Base-by-base conservation (phyloP, 305 asterid species). In the Fraxinus nigra region DNA sequence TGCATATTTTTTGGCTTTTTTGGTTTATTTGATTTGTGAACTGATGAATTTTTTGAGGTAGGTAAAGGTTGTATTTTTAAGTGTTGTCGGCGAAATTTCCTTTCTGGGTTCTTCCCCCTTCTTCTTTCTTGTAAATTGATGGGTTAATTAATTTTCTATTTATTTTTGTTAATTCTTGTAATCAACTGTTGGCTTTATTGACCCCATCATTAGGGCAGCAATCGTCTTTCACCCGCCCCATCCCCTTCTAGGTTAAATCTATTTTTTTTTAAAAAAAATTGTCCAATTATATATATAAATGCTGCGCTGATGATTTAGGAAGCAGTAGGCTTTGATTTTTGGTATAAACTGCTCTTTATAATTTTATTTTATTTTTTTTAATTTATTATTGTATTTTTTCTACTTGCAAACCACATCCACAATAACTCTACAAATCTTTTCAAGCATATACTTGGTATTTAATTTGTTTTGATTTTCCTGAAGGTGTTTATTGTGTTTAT, bases 61-160 rank as follows among this genome's bases (percentile, higher is more conserved):
- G 80, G 74, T 61, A 84, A 78, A 10, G 43, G 18, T 38, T 37
- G 20, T 79, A 56, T 77, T 51, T 51, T 51, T 51, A 54, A 1
- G 26, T 4, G 59, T 78, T n/a, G 65, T 77, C 65, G 79, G 78
- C 5, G 56, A 56, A 75, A 54, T 75, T 80, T 86, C 83, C 80
- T 78, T 82, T 82, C 76, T 79, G 56, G 85, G 78, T 26, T 33
- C 37, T 43, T 70, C 40, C 69, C 34, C 40, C 35, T 38, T 28
- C 48, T 32, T 7, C 26, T 70, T 33, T 70, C 76, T n/a, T 70
- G 26, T 32, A 28, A 28, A 70, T 70, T 70, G 40, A 1, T 2
- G 76, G 30, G 80, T 48, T 70, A 79, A 18, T 37, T 80, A 73
- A 2, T 46, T 85, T 30, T 10, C 65, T 69, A 28, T 61, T 72